Conservation (phyloP, 352 stramenopile genomes). For the Globisporangium cederbergense region DNA sequence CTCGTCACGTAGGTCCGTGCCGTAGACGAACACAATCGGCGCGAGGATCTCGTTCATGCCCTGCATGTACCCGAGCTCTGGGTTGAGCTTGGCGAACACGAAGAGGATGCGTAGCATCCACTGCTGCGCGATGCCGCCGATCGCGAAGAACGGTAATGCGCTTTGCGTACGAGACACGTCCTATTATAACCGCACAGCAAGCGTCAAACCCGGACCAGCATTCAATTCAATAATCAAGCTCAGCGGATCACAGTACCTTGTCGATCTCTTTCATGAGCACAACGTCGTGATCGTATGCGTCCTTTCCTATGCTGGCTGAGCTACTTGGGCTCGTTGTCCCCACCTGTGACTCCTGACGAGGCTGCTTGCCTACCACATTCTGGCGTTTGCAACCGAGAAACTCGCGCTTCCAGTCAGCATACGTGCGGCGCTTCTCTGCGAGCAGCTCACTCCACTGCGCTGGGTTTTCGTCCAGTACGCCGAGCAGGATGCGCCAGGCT, state of each 20-base stretch:
- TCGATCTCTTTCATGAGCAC: constrained; percentile 58
- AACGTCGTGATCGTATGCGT: constrained; percentile 26
- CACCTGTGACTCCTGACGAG: neutral
- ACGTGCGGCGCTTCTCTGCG: constrained; percentile 20
- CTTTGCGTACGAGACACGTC: constrained; percentile 63
- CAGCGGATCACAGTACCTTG: constrained; percentile 31
- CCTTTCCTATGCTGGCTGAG: neutral
- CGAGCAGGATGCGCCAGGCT: constrained; percentile 41
- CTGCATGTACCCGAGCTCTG: constrained; percentile 89
- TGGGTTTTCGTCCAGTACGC: constrained; percentile 23
- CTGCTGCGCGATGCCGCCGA: constrained; percentile 46
- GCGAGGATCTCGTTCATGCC: constrained; percentile 95
- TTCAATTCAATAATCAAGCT: neutral
- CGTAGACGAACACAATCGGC: constrained; percentile 76
- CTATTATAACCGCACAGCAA: constrained; percentile 15
- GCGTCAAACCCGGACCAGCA: neutral
- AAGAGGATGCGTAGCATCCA: constrained; percentile 76
- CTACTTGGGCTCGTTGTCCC: neutral
- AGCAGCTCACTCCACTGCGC: constrained; percentile 23
- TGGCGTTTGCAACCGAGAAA: constrained; percentile 26
- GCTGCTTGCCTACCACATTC: constrained; percentile 1
- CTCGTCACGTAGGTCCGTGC: constrained; percentile 38
- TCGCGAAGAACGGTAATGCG: constrained; percentile 43
- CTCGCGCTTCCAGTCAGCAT: constrained; percentile 33
- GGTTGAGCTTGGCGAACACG: constrained; percentile 73